Base-by-base conservation (phyloP, 306 rosid genomes). In the Oemleria cerasiformis region DNA sequence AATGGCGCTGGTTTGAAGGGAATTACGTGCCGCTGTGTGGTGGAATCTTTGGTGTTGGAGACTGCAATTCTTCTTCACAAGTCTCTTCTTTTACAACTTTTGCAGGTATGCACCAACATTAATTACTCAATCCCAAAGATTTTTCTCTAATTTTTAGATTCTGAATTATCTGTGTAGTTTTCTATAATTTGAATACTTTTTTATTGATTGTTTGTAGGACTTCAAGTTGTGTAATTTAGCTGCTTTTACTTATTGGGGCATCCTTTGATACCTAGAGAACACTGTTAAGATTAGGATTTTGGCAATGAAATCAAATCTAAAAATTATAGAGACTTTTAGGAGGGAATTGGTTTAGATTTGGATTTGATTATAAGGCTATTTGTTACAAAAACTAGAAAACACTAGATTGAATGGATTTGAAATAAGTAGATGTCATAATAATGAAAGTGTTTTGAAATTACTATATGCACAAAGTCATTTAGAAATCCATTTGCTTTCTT, bases 61-160 rank as follows among this genome's bases (percentile, higher is more conserved):
- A 57, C 51, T 17, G 67, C 68, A 20, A 9, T 75, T 41, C 20
- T 66, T 61, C 62, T 68, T 58, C 38, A 58, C 49, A 58, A 59
- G 56, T 67, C 79, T 20, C 65, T 75, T 47, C 73, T 67, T 68
- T 58, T n/a, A 2, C 43, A 58, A 7, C 51, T 45, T 14, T 12
- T 57, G 11, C 15, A 15, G 67, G 79, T 75, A 67, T 23, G 30
- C 30, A 25, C 30, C 30, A 25, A 25, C 30, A 25, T 19, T 34
- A 23, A 23, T 34, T 55, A 15, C 71, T 30, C 16, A 25, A 65
- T 16, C 47, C 61, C 39, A 3, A 5, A 13, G 7, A 41, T 41
- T 4, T 8, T 21, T n/a, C 63, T 3, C 20, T 9, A 30, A 3
- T 49, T 67, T 49, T 67, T 16, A 17, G 1, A 30, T 0, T 49